phyloP scores from a whole-genome alignment of 1,284 basidiomycete species.

The Marasmius sp. region DNA sequence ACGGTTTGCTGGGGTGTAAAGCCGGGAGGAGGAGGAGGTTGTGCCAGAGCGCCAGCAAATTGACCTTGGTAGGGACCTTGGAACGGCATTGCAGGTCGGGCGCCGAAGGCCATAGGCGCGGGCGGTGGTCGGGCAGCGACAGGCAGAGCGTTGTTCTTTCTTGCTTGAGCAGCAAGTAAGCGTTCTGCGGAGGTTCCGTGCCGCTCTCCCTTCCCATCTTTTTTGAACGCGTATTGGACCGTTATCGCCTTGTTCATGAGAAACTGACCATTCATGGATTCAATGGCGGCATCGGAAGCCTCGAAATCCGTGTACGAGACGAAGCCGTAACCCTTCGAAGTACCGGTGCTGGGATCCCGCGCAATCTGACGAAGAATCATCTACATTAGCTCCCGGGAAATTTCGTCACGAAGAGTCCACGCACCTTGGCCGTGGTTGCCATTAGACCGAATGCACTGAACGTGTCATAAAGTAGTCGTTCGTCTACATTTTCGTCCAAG shows the following conservation, averaged over 20 bases:
- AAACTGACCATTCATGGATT: slow-evolving; percentile 97
- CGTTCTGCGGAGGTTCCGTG: slow-evolving; percentile 96
- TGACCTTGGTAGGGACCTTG: slow-evolving; percentile 83
- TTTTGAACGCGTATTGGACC: slow-evolving; percentile 98
- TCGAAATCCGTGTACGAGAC: slow-evolving; percentile 98
- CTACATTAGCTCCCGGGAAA: slow-evolving; percentile 8
- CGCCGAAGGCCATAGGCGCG: slow-evolving; percentile 67
- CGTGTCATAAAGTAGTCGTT: slow-evolving; percentile 90
- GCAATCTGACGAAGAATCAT: slow-evolving; percentile 63
- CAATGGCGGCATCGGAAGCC: slow-evolving; percentile 92
- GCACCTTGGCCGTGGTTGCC: slow-evolving; percentile 91
- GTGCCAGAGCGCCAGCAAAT: slow-evolving; percentile 80
- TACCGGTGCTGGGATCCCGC: slow-evolving; percentile 81
- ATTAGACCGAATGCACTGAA: slow-evolving; percentile 94
- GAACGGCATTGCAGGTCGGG: slow-evolving; percentile 59
- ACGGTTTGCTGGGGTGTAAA: slow-evolving; percentile 71
- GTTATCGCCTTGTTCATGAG: slow-evolving; percentile 97
- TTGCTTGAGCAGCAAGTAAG: slow-evolving; percentile 90
- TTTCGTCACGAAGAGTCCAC: slow-evolving; percentile 25
- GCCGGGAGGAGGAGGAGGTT: slow-evolving; percentile 68
- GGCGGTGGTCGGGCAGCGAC: slow-evolving; percentile 68
- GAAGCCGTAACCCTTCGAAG: slow-evolving; percentile 96
- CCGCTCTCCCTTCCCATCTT: slow-evolving; percentile 96
- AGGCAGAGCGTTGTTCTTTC: slow-evolving; percentile 90
- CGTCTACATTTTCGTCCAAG: slow-evolving; percentile 92